These are phyloP conservation scores for Citrullus mucosospermus DNA, from an alignment of 306 rosid genomes.

Conservation along the genomic window DNA sequence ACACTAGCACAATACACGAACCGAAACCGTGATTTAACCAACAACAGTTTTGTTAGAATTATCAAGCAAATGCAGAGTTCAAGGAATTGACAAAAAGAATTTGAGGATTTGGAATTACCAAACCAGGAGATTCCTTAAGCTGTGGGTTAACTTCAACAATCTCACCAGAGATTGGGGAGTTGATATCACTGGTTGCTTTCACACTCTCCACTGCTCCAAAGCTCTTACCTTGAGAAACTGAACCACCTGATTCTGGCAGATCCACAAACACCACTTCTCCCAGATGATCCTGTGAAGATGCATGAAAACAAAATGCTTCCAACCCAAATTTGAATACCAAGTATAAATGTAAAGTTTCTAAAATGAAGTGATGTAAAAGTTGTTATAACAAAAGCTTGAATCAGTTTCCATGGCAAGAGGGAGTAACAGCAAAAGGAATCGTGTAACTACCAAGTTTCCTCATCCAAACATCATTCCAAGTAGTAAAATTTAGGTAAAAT, in stretches of 20 bases:
- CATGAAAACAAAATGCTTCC: not conserved
- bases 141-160: constrained; percentile 62
- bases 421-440: not conserved
- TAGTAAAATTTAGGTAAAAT: not conserved
- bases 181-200: constrained; percentile 86
- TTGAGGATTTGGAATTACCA: constrained; percentile 31
- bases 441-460: not conserved
- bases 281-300: constrained; percentile 56
- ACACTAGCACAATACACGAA: not conserved
- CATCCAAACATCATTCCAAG: not conserved
- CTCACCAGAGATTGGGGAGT: constrained; percentile 94
- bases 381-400: not conserved
- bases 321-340: not conserved
- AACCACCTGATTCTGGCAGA: constrained; percentile 55
- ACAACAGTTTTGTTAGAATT: not conserved
- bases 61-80: not conserved
- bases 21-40: not conserved
- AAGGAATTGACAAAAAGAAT: not conserved
- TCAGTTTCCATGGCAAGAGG: not conserved
- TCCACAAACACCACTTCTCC: constrained; percentile 96
- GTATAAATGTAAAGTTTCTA: not conserved
- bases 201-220: constrained; percentile 98
- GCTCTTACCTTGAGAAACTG: constrained; percentile 37
- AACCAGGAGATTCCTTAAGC: constrained; percentile 60
- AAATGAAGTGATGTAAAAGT: not conserved